Base-by-base conservation (phyloP, 805 yeast species). In the Kuraishia borneana region DNA sequence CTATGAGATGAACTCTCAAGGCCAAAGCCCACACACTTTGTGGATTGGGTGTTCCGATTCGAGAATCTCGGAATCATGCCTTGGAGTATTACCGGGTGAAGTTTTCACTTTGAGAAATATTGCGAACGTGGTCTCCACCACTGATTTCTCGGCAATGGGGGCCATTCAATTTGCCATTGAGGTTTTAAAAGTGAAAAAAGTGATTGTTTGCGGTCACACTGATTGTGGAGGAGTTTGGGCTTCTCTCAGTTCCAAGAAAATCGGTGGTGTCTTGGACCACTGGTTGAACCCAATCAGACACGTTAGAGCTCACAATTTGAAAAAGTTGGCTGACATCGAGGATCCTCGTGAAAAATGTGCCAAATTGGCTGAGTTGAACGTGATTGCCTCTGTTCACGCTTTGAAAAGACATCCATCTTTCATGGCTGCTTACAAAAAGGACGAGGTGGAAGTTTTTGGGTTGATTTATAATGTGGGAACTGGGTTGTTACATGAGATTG, bases 41-140 rank as follows among this genome's bases (percentile, higher is more conserved):
- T 87, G 95, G 88, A 80, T 88, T 39, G 95, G 96, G 3, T 88
- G 97, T 53, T 78, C 94, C 3, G 97, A 88, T 54, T 83, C 95
- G 2, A 74, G 97, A 46, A 80, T 83, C 37, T 82, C 87, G 42
- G 96, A 88, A 51, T 65, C 69, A 29, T 65, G 85, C 18, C 64
- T 77, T 5, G 76, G 70, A 33, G 74, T 85, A n/a, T 61, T 75
- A 18, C 96, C 96, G 1, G 97, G 97, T 34, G 96, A 88, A 54
- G 72, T 85, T 5, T 88, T 88, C 60, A 81, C 87, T 3, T 83
- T 83, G 51, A 73, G 95, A 51, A 85, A 85, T 47, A 83, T 88
- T 39, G 96, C 94, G 32, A 88, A 88, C 54, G 63, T 78, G 23
- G 67, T 87, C 34, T 69, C 74, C 36, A 65, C 79, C 18, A 71